These are phyloP conservation scores for Globisporangium paddicum DNA, from an alignment of 352 stramenopile species.

Conservation along the genomic window DNA sequence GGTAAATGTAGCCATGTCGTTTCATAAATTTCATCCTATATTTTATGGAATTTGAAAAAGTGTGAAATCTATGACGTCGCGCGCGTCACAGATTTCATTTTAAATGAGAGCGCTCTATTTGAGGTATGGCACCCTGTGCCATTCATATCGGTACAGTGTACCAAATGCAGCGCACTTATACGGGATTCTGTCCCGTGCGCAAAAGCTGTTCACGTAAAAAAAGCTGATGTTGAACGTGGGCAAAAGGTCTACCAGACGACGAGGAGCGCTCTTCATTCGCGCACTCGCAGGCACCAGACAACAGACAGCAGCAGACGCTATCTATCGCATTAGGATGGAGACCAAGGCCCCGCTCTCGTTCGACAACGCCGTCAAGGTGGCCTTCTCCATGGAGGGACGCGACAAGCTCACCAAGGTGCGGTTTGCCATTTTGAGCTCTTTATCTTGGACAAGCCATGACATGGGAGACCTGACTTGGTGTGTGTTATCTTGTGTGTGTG, in stretches of 20 bases:
- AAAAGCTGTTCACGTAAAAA: slow-evolving; percentile 35
- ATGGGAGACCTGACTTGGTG: too few relatives aligned
- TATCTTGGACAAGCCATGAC: too few relatives aligned
- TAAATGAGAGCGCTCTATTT: too few relatives aligned
- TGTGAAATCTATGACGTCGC: slow-evolving; percentile 6
- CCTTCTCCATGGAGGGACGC: slow-evolving; percentile 76
- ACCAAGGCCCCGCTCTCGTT: slow-evolving; percentile 59
- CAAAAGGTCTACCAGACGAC: background rate
- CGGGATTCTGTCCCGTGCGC: too few relatives aligned
- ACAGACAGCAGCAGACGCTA: background rate
- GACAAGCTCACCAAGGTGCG: slow-evolving; percentile 88
- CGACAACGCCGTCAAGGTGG: slow-evolving; percentile 55
- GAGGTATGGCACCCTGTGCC: too few relatives aligned
- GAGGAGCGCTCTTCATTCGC: background rate
- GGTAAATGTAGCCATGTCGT: background rate
- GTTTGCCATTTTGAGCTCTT: background rate
- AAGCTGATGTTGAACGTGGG: slow-evolving; percentile 11
- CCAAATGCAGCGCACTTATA: too few relatives aligned
- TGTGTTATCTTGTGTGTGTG: background rate
- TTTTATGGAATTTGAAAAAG: too few relatives aligned
- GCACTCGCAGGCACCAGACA: background rate
- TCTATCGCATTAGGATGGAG: slow-evolving; percentile 20
- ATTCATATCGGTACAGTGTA: slow-evolving; percentile 4
- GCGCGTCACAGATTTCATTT: slow-evolving; percentile 1
- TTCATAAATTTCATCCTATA: background rate